phyloP scores from a whole-genome alignment of 495 filamentous ascomycete genomes.

The Venustampulla echinocandica region DNA sequence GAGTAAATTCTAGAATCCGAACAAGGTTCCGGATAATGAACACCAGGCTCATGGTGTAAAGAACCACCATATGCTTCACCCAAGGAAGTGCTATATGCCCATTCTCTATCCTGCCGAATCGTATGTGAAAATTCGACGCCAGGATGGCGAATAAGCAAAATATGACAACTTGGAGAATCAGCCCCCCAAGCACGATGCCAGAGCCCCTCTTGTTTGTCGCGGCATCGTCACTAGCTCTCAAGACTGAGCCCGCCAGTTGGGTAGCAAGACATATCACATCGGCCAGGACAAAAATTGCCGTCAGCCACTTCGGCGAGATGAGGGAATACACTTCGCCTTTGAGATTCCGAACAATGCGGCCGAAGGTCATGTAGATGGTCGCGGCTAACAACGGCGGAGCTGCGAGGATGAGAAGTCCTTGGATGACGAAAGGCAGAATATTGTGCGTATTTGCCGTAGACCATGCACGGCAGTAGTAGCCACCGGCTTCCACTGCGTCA shows the following conservation, averaged over 20 bases:
- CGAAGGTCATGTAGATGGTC: conserved; percentile 46
- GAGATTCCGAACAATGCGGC: conserved; percentile 33
- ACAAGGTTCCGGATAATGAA: conserved; percentile 50
- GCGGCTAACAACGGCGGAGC: conserved; percentile 43
- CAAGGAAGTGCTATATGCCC: conserved; percentile 23
- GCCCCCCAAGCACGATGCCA: conserved; percentile 33
- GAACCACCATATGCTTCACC: conserved; percentile 41
- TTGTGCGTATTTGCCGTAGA: conserved; percentile 24
- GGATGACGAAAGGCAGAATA: conserved; percentile 37
- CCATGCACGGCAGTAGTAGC: conserved; percentile 37
- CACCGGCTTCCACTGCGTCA: conserved; percentile 34
- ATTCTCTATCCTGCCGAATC: conserved; percentile 2
- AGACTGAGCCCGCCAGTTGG: conserved; percentile 26
- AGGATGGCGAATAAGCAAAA: conserved; percentile 40
- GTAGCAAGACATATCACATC: conserved; percentile 34
- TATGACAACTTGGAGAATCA: conserved; percentile 39
- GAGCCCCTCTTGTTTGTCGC: conserved; percentile 27
- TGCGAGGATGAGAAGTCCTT: conserved; percentile 37
- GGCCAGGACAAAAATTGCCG: conserved; percentile 34
- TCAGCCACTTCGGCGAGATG: conserved; percentile 30
- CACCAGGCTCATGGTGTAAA: conserved; percentile 41
- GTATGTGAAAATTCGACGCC: conserved; percentile 27
- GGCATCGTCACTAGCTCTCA: conserved; percentile 28
- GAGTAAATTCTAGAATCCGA: conserved; percentile 47
- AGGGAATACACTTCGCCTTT: conserved; percentile 33